A percentile compares a stretch with the other conserved stretches of the same genome.
These are phyloP conservation scores for Bathelium albidoporum DNA, from an alignment of 495 filamentous ascomycete genomes.

Conservation along the genomic window DNA sequence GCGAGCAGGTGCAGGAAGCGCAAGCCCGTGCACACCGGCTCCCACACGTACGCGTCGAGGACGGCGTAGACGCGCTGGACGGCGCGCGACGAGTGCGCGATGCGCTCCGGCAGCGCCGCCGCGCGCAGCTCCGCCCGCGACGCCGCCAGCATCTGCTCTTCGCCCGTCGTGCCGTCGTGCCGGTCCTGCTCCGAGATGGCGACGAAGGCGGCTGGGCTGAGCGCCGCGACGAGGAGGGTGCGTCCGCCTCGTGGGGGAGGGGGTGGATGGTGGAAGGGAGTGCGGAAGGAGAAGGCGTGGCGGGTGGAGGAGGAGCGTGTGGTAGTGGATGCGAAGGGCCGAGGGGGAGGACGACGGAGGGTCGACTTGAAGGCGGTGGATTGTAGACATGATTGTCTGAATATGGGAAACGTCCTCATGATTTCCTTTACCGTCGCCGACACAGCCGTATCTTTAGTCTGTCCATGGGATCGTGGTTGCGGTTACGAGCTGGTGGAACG, in stretches of 20 bases:
- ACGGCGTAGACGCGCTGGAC: slow-evolving; percentile 48
- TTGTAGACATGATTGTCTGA: slow-evolving; percentile 16
- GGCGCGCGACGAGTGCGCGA: slow-evolving; percentile 44
- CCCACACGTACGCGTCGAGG: slow-evolving; percentile 62
- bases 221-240: slow-evolving; percentile 39
- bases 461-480: not conserved
- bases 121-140: slow-evolving; percentile 68
- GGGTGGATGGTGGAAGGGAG: slow-evolving; percentile 13
- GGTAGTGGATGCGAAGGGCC: not conserved
- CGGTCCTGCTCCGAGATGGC: slow-evolving; percentile 50
- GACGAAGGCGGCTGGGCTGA: slow-evolving; percentile 62
- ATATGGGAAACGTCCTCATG: slow-evolving; percentile 16
- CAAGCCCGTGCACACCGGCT: slow-evolving; percentile 79
- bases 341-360: slow-evolving; percentile 13
- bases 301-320: not conserved
- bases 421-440: not conserved
- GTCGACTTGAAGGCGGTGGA: slow-evolving; percentile 9
- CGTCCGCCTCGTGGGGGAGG: slow-evolving; percentile 25
- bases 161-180: slow-evolving; percentile 54
- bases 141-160: slow-evolving; percentile 74
- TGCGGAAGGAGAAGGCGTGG: slow-evolving; percentile 2
- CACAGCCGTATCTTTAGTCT: not conserved
- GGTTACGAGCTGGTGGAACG: not conserved
- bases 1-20: slow-evolving; percentile 73
- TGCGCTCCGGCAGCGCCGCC: slow-evolving; percentile 46